phyloP scores from a whole-genome alignment of 768 basidiomycete genomes.

The Russula ochroleuca region DNA sequence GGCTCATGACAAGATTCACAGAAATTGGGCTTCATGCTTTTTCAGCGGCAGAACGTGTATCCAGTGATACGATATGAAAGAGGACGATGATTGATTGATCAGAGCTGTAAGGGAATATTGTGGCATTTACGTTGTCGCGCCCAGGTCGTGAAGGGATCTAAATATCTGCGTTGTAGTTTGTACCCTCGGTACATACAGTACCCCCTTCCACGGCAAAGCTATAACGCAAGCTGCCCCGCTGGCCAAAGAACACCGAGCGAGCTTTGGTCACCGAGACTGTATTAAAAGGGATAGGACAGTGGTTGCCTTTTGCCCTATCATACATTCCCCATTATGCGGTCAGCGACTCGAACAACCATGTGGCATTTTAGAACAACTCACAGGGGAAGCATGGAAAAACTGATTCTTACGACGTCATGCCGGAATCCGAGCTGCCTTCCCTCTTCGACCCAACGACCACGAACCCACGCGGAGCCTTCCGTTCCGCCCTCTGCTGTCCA shows the following conservation, averaged over 20 bases:
- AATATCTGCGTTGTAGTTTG: background rate
- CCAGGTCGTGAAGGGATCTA: background rate
- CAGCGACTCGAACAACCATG: too few species aligned
- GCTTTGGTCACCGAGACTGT: background rate
- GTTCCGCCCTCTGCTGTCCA: conserved; percentile 59
- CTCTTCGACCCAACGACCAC: conserved; percentile 42
- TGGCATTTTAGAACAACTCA: background rate
- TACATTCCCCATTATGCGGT: too few species aligned
- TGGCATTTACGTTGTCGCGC: too few species aligned
- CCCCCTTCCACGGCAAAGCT: too few species aligned
- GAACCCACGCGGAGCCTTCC: conserved; percentile 67
- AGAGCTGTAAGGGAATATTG: too few species aligned
- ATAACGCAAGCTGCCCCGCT: background rate
- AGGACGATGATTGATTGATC: background rate
- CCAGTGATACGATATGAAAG: background rate
- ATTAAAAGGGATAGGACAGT: too few species aligned
- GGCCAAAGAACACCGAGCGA: background rate
- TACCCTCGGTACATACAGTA: background rate
- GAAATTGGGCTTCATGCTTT: background rate
- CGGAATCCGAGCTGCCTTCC: background rate
- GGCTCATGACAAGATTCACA: too few species aligned
- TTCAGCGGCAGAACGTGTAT: background rate
- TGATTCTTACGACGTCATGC: background rate
- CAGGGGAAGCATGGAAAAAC: background rate
- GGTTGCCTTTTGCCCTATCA: too few species aligned